Evolutionary conservation across 768 basidiomycete genomes (phyloP), one percentile per base, ranked within the genome.

Genomic region (Boletus insuetus): DNA sequence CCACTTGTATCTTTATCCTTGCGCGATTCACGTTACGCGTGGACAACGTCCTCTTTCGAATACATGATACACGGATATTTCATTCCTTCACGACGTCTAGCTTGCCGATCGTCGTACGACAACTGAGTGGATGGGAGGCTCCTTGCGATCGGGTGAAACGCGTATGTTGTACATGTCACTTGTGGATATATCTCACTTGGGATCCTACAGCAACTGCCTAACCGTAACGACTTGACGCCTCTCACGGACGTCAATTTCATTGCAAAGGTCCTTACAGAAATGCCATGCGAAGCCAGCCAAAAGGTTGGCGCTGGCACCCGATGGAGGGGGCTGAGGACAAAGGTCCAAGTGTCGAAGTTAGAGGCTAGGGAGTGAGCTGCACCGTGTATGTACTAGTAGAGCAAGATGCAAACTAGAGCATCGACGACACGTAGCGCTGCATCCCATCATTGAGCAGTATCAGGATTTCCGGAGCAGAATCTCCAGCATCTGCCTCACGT

Each of bases 21-120:
- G 78, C 85, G 2, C 84, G 97, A 13, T 92, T 96, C 69, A 93
- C 89, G n/a, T 79, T 99, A 6, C 85, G 97, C 22, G 94, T 99
- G 46, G 97, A 99, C 68, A 83, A 88, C 51, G 96, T 99, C 43
- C 83, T 98, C 46, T 98, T 98, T 74, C 82, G 97, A 41, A 82
- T 83, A 37, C 85, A 82, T 62, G 97, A 99, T 65, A 94, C 94
- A 0, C 81, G 97, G 40, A 76, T 97, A 46, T 99, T 91, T 65
- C 91, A 96, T 68, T 86, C 87, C 0, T 93, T 98, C 59, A 67
- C 9, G 26, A 29, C 78, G 0, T 81, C 84, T 0, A 64, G 71
- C 10, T 80, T 83, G 8, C 82, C 84, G 1, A 66, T 82, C 32
- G 68, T 98, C 39, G 79, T 98, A 6, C 81, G 91, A 39, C 94